Evolutionary conservation across 2,329 filamentous ascomycete species (phyloP).

Genomic region (Capronia coronata): DNA sequence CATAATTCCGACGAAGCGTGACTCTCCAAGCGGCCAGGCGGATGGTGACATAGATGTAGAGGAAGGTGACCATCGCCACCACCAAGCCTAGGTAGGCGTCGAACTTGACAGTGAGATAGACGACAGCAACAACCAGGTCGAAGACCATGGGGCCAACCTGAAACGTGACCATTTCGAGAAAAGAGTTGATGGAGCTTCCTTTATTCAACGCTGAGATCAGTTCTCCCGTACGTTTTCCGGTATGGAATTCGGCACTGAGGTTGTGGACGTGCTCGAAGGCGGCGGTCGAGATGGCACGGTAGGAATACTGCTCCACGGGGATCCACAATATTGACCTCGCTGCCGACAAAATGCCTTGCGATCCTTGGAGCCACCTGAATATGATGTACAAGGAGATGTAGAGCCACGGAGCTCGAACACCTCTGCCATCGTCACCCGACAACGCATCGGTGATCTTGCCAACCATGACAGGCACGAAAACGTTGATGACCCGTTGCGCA

Average conservation of each 20-base stretch:
- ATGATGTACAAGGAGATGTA: slow-evolving; percentile 69
- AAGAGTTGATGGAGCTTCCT: slow-evolving; percentile 90
- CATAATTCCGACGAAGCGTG: slow-evolving; percentile 86
- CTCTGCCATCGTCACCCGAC: slow-evolving; percentile 49
- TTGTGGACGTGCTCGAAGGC: slow-evolving; percentile 97
- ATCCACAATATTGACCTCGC: slow-evolving; percentile 84
- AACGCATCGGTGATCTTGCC: slow-evolving; percentile 73
- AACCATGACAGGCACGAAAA: slow-evolving; percentile 76
- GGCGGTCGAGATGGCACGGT: slow-evolving; percentile 85
- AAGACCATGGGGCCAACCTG: slow-evolving; percentile 92
- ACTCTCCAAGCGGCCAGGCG: slow-evolving; percentile 91
- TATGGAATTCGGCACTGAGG: slow-evolving; percentile 90
- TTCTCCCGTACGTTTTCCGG: slow-evolving; percentile 93
- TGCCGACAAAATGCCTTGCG: slow-evolving; percentile 79
- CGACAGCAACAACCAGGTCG: slow-evolving; percentile 78
- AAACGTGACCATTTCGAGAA: slow-evolving; percentile 93
- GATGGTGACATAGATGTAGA: slow-evolving; percentile 93
- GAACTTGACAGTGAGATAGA: slow-evolving; percentile 70
- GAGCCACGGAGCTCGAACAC: slow-evolving; percentile 60
- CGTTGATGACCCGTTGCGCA: slow-evolving; percentile 74
- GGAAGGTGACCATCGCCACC: slow-evolving; percentile 83
- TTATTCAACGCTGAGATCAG: slow-evolving; percentile 94
- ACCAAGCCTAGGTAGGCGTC: slow-evolving; percentile 87
- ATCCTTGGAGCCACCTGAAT: slow-evolving; percentile 77
- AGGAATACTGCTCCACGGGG: slow-evolving; percentile 93